Evolutionary conservation across 805 yeast species (phyloP), one percentile per base, ranked within the genome.

Genomic region (Lipomyces mesembrius): DNA sequence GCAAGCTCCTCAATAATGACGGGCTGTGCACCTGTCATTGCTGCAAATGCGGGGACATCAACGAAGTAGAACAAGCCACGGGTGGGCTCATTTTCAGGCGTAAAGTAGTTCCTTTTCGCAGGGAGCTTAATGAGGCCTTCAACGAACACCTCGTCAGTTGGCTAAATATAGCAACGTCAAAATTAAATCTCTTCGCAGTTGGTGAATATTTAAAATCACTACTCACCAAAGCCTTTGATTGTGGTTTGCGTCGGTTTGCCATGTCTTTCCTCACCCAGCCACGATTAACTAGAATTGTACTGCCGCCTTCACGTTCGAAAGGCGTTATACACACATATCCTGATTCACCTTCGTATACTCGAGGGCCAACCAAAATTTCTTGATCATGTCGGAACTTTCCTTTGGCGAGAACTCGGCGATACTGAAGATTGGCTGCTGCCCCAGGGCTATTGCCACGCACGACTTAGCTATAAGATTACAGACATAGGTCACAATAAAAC

Each of bases 291-390:
- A 95, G 80, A 20, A 95, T 81, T 62, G 90, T 93, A 59, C 88
- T 84, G 1, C 92, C 95, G 29, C 92, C 90, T 68, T 85, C 87
- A 67, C 96, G 85, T 29, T 86, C 83, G 73, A 95, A 86, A 12
- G 99, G 98, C 5, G 96, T 89, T 37, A 90, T 86, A 5, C 94
- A 83, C 29, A 85, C 79, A 77, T 91, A 95, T 0, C 99, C 99
- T 64, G 87, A 84, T 70, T 81, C 80, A 57, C 88, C 91, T 68
- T 91, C 87, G 71, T 83, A 83, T 59, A 89, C 81, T 70, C 97
- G 83, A 5, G 99, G 98, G 0, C 98, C 98, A 61, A 95, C 91
- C 74, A 91, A 89, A 79, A 92, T 86, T 77, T 95, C 99, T 74
- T 92, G 87, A 14, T 87, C 85, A 74, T 95, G 93, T 71, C 90